A percentile compares a stretch with the other conserved stretches of the same genome.
These are phyloP conservation scores for Aureobasidium sp. DNA, from an alignment of 2,329 filamentous ascomycete genomes.

Conservation along the genomic window DNA sequence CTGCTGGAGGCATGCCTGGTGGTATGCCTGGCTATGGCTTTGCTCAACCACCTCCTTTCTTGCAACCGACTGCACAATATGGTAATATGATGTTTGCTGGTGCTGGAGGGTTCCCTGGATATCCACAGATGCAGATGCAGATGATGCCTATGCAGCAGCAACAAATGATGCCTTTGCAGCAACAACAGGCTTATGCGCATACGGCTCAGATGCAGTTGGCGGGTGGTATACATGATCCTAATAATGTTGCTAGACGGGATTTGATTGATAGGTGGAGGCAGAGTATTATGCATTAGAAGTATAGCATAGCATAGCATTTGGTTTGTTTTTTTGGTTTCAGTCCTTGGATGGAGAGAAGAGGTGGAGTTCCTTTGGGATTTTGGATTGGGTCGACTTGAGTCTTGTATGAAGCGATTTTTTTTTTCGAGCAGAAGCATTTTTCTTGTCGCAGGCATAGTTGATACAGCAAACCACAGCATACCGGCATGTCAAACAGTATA, in stretches of 20 bases:
- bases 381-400: too few species aligned
- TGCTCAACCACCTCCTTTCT: not conserved
- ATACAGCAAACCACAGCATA: too few species aligned
- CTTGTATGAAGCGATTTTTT: too few species aligned
- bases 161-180: not conserved
- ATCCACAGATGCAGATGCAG: not conserved
- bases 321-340: not conserved
- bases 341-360: too few species aligned
- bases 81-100: not conserved
- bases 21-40: not conserved
- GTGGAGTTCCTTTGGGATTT: too few species aligned
- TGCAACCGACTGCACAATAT: not conserved
- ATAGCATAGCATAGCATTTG: not conserved
- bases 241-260: conserved; percentile 44
- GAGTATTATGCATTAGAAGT: conserved; percentile 24
- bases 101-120: not conserved
- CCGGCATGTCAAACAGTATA: too few species aligned
- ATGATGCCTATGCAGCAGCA: not conserved
- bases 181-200: conserved; percentile 9
- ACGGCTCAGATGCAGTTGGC: not conserved
- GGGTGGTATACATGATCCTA: conserved; percentile 17
- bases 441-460: too few species aligned
- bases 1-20: not conserved
- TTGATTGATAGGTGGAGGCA: conserved; percentile 53
- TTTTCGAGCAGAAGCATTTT: too few species aligned